These are phyloP conservation scores for Trichothecium roseum DNA, from an alignment of 2,329 filamentous ascomycete genomes.

Conservation along the genomic window DNA sequence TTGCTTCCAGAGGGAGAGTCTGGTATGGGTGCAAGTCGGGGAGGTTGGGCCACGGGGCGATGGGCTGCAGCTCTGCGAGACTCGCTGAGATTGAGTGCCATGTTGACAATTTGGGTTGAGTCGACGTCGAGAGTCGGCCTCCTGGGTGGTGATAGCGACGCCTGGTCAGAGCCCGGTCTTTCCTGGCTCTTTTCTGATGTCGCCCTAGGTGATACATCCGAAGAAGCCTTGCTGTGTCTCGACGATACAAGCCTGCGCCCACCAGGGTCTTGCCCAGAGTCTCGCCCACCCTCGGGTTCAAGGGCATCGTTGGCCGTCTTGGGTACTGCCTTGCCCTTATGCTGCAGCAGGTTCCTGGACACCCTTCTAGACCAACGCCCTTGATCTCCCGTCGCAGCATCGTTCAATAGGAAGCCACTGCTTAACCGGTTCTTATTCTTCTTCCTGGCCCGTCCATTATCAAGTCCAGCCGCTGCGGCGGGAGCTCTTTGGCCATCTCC, in stretches of 20 bases:
- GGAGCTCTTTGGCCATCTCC: not conserved
- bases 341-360: conserved; percentile 10
- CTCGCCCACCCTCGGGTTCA: not conserved
- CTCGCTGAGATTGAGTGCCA: conserved; percentile 83
- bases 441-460: conserved; percentile 15
- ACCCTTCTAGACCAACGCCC: conserved; percentile 19
- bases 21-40: conserved; percentile 40
- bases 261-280: not conserved
- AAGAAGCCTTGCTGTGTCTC: too few relatives aligned
- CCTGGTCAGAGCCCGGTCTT: conserved; percentile 3
- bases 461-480: too few relatives aligned
- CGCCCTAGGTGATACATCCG: not conserved
- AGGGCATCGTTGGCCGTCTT: not conserved
- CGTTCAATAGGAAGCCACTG: conserved; percentile 41
- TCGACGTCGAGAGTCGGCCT: conserved; percentile 51
- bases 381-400: conserved; percentile 24
- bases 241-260: too few relatives aligned
- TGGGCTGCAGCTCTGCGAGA: conserved; percentile 56
- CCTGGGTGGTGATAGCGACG: conserved; percentile 4
- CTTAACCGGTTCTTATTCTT: conserved; percentile 32
- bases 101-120: conserved; percentile 81
- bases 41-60: conserved; percentile 39
- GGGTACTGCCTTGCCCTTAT: conserved; percentile 4
- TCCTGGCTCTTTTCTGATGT: conserved; percentile 1
- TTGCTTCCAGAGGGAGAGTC: conserved; percentile 45